A percentile compares a stretch with the other conserved stretches of the same genome.
Conservation (phyloP, 2,329 filamentous ascomycete species). For the Helminthosporium solani region DNA sequence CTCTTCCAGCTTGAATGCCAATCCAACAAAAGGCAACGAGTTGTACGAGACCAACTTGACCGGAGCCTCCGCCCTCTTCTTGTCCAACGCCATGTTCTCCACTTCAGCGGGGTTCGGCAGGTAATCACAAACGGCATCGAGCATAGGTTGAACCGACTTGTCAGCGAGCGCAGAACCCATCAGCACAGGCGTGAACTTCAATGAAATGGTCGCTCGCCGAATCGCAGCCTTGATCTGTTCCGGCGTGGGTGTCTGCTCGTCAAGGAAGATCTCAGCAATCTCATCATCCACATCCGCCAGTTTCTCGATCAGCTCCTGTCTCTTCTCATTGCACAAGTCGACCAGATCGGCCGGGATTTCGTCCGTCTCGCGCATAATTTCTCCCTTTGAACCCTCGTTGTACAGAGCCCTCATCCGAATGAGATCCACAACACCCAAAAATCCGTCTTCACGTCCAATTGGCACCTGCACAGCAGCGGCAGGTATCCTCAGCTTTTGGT, state of each 20-base stretch:
- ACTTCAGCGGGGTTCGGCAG: constrained; percentile 90
- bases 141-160: constrained; percentile 93
- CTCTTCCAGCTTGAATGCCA: constrained; percentile 98
- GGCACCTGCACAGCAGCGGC: constrained; percentile 94
- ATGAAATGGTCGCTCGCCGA: constrained; percentile 79
- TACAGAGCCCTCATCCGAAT: constrained; percentile 92
- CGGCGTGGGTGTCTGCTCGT: constrained; percentile 76
- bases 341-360: constrained; percentile 80
- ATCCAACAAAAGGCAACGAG: constrained; percentile 86
- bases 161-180: constrained; percentile 96
- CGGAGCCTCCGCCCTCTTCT: constrained; percentile 71
- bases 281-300: constrained; percentile 97
- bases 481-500: constrained; percentile 88
- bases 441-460: constrained; percentile 88
- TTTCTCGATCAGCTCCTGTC: constrained; percentile 85
- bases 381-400: constrained; percentile 79
- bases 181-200: constrained; percentile 91
- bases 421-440: constrained; percentile 88
- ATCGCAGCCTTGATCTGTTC: constrained; percentile 91
- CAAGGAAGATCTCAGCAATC: constrained; percentile 91
- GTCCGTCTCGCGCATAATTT: constrained; percentile 72
- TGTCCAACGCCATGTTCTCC: constrained; percentile 85
- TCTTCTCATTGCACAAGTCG: constrained; percentile 76
- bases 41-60: constrained; percentile 93
- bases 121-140: constrained; percentile 95